A percentile compares a stretch with the other conserved stretches of the same genome.
These are phyloP conservation scores for Ananas comosus DNA, from an alignment of 176 grass and related monocot genomes.

Conservation along the genomic window DNA sequence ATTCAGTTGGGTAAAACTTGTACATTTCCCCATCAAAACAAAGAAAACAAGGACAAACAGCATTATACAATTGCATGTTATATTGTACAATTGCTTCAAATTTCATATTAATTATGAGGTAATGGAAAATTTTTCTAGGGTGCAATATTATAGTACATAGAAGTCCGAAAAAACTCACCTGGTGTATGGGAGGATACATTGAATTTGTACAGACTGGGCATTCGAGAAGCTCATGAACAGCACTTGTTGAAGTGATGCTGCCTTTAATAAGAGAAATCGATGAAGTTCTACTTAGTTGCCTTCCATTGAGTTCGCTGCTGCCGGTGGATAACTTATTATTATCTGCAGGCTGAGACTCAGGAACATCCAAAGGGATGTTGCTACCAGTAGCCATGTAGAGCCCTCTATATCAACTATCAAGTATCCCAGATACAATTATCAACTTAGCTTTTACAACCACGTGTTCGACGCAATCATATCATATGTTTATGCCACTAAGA, in stretches of 20 bases:
- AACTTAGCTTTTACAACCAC: too few species aligned
- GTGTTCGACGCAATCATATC: too few species aligned
- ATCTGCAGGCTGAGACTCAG: constrained; percentile 12
- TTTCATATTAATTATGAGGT: neutral
- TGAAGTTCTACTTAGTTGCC: neutral
- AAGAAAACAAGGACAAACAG: neutral
- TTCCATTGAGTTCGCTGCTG: neutral
- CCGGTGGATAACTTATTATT: constrained; percentile 1
- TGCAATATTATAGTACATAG: neutral
- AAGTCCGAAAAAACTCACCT: neutral
- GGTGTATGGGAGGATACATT: constrained; percentile 27
- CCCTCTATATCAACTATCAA: neutral
- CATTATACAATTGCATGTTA: neutral
- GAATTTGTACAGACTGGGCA: constrained; percentile 24
- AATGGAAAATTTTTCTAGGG: neutral
- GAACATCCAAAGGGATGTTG: neutral
- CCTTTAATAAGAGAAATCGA: constrained; percentile 6
- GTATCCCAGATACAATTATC: neutral
- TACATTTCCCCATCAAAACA: too few species aligned
- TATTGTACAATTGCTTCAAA: too few species aligned
- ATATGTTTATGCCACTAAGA: too few species aligned
- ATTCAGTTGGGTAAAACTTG: too few species aligned
- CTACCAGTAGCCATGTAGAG: neutral
- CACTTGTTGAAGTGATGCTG: neutral
- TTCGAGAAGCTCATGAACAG: constrained; percentile 22